These are phyloP conservation scores for Neodidymelliopsis sp. DNA, from an alignment of 2,329 filamentous ascomycete genomes.

Conservation along the genomic window DNA sequence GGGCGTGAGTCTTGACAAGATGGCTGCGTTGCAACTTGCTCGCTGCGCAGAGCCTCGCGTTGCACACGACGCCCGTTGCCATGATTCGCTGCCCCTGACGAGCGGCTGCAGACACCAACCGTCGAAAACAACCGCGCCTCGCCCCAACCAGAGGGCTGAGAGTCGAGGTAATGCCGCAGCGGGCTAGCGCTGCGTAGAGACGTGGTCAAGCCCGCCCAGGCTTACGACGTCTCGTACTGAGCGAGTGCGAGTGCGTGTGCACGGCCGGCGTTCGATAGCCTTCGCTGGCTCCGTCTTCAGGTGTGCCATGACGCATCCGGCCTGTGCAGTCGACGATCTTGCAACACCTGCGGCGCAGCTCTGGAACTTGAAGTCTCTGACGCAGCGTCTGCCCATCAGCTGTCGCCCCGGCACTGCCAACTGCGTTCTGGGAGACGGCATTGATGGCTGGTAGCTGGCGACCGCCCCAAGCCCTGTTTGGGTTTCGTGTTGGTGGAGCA, in stretches of 20 bases:
- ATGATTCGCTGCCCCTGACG: constrained; percentile 23
- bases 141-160: constrained; percentile 39
- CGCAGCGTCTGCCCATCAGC: constrained; percentile 20
- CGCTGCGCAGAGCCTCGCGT: constrained; percentile 28
- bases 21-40: too few species aligned
- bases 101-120: constrained; percentile 14
- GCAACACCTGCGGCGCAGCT: constrained; percentile 38
- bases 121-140: constrained; percentile 36
- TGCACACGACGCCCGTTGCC: constrained; percentile 15
- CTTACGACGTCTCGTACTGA: constrained; percentile 44
- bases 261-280: constrained; percentile 48
- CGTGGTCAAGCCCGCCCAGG: constrained; percentile 29
- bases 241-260: constrained; percentile 31
- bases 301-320: constrained; percentile 44
- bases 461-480: constrained; percentile 45
- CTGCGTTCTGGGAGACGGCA: constrained; percentile 28
- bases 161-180: constrained; percentile 24
- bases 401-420: constrained; percentile 37
- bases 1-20: too few species aligned
- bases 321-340: constrained; percentile 40
- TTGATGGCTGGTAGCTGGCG: constrained; percentile 25
- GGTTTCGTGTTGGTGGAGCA: constrained; percentile 43
- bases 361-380: constrained; percentile 34
- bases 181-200: constrained; percentile 23
- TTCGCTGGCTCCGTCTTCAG: constrained; percentile 35